A percentile compares a stretch with the other conserved stretches of the same genome.
Evolutionary conservation across 805 yeast species (phyloP).

Genomic region (Nematodospora valgi): DNA sequence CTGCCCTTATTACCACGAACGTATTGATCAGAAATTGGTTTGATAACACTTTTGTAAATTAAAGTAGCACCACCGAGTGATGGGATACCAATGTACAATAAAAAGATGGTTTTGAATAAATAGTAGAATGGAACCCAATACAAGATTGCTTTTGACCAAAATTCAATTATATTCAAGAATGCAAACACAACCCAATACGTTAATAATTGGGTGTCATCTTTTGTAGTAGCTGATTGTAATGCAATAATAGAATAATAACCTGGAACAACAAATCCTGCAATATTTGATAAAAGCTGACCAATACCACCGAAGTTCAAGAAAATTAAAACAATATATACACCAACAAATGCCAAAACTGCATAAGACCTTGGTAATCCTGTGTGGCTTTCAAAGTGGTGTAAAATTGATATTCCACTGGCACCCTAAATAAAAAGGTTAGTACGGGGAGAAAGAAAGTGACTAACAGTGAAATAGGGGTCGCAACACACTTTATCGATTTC

Average conservation of each 20-base stretch:
- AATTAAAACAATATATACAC: conserved; percentile 68
- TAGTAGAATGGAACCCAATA: conserved; percentile 98
- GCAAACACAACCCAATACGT: conserved; percentile 99
- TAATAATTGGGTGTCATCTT: conserved; percentile 83
- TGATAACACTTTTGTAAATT: conserved; percentile 61
- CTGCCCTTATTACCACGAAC: conserved; percentile 1
- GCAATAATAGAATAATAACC: conserved; percentile 87
- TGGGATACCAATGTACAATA: conserved; percentile 87
- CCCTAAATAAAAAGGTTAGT: conserved; percentile 16
- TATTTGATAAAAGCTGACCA: conserved; percentile 89
- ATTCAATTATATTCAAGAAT: conserved; percentile 83
- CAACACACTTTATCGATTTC: conserved; percentile 45
- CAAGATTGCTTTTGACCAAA: conserved; percentile 90
- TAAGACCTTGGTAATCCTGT: conserved; percentile 80
- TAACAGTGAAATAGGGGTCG: not conserved
- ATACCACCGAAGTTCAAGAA: conserved; percentile 91
- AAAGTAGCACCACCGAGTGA: conserved; percentile 79
- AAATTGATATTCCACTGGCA: conserved; percentile 27
- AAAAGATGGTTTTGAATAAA: conserved; percentile 84
- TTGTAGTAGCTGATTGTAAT: conserved; percentile 60
- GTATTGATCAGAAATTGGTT: conserved; percentile 52
- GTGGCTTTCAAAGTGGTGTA: conserved; percentile 37
- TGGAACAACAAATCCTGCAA: conserved; percentile 88
- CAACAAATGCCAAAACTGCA: conserved; percentile 64
- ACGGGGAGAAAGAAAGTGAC: not conserved